Evolutionary conservation across 2,329 filamentous ascomycete genomes (phyloP).

Genomic region (Nemania bipapillata): DNA sequence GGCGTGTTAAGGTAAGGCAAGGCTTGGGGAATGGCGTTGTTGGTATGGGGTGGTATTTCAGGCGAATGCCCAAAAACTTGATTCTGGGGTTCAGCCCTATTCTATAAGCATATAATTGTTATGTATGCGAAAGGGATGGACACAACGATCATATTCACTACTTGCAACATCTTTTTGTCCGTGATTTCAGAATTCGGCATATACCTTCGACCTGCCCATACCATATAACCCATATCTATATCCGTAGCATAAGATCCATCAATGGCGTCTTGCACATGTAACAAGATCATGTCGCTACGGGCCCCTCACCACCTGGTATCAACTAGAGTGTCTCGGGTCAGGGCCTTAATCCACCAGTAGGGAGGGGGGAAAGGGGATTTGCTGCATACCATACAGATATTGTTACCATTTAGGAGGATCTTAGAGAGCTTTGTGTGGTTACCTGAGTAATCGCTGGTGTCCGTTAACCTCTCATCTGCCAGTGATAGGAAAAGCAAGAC

Average conservation of each 20-base stretch:
- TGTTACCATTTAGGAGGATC: constrained; percentile 96
- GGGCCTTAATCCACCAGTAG: neutral
- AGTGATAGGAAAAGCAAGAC: constrained; percentile 1
- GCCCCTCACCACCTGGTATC: constrained; percentile 81
- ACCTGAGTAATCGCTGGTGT: constrained; percentile 85
- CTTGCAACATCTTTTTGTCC: constrained; percentile 25
- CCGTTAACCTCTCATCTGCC: constrained; percentile 41
- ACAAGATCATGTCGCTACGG: constrained; percentile 54
- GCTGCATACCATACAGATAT: constrained; percentile 92
- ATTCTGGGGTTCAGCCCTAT: constrained; percentile 23
- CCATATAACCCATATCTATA: neutral
- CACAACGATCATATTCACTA: constrained; percentile 19
- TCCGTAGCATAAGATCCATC: neutral
- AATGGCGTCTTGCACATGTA: neutral
- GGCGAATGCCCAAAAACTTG: constrained; percentile 10
- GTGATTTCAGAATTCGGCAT: constrained; percentile 28
- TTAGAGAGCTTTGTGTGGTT: constrained; percentile 89
- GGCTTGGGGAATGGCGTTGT: constrained; percentile 33
- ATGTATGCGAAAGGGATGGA: constrained; percentile 23
- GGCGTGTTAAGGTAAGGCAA: constrained; percentile 28
- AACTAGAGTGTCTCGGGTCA: constrained; percentile 61
- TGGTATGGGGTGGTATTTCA: constrained; percentile 26
- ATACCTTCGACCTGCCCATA: neutral
- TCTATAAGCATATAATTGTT: constrained; percentile 15
- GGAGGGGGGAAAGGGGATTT: neutral